These are phyloP conservation scores for Globisporangium middletonii DNA, from an alignment of 352 stramenopile genomes.

Conservation along the genomic window DNA sequence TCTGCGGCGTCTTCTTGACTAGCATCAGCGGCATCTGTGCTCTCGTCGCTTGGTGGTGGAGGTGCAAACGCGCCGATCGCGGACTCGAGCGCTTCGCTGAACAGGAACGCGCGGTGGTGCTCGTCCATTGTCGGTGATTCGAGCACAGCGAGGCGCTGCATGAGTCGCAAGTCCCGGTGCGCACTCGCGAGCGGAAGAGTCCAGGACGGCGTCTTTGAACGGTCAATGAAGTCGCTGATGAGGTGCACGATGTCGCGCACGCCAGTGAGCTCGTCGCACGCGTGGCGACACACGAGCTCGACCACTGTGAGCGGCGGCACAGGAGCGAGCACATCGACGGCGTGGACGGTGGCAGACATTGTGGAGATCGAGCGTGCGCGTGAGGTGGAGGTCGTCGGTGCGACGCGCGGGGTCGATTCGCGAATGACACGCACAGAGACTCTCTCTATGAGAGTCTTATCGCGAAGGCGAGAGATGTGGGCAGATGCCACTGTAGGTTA, in stretches of 20 bases:
- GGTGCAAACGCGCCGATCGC: not conserved
- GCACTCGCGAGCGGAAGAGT: constrained; percentile 1
- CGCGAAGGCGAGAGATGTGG: too few species aligned
- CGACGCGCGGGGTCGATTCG: too few species aligned
- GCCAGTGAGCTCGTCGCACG: not conserved
- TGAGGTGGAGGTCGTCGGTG: not conserved
- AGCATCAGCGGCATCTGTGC: not conserved
- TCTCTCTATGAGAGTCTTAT: too few species aligned
- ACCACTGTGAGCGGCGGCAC: not conserved
- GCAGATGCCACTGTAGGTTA: too few species aligned
- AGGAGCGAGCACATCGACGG: not conserved
- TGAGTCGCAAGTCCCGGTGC: not conserved
- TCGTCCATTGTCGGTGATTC: constrained; percentile 1
- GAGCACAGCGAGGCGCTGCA: constrained; percentile 1
- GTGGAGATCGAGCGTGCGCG: not conserved
- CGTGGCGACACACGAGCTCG: constrained; percentile 3
- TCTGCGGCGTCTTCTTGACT: not conserved
- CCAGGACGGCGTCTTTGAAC: not conserved
- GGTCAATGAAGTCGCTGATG: constrained; percentile 11
- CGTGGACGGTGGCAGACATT: not conserved
- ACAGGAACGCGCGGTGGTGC: not conserved
- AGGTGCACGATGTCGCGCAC: constrained; percentile 1
- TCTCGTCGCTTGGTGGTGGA: not conserved
- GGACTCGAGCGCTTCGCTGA: not conserved
- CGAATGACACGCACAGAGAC: too few species aligned